Conservation (phyloP, 163 green algal species). For the Scenedesmus sp. region DNA sequence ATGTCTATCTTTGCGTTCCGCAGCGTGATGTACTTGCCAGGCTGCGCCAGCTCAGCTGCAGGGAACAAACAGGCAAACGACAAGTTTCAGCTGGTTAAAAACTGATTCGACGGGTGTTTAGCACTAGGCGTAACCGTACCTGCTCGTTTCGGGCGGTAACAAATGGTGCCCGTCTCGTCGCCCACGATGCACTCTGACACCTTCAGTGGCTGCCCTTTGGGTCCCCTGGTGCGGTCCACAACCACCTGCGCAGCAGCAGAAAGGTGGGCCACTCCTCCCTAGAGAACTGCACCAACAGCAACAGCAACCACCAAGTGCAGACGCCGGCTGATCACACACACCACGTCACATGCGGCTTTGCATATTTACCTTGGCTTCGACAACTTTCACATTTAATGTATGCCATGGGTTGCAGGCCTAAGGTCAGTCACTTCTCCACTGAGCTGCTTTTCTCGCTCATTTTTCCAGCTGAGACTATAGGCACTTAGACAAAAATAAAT, state of each 20-base stretch:
- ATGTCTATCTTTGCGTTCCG: conserved; percentile 93
- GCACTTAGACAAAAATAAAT: too few relatives aligned
- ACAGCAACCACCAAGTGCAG: conserved; percentile 19
- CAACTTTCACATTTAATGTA: conserved; percentile 49
- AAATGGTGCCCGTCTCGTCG: conserved; percentile 89
- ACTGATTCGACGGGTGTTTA: neutral
- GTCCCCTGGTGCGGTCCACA: conserved; percentile 67
- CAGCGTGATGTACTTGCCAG: conserved; percentile 78
- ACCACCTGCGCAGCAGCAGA: conserved; percentile 73
- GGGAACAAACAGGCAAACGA: neutral
- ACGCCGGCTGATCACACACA: neutral
- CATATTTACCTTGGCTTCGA: neutral
- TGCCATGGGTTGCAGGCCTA: conserved; percentile 35
- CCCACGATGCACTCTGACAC: conserved; percentile 92
- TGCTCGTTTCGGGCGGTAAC: conserved; percentile 91
- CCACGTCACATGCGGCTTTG: neutral
- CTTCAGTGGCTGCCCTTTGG: conserved; percentile 64
- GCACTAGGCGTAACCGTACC: conserved; percentile 59
- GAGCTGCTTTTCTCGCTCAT: conserved; percentile 46
- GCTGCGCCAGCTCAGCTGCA: conserved; percentile 83
- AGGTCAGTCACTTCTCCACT: conserved; percentile 45
- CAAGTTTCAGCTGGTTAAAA: neutral
- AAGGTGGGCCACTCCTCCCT: neutral
- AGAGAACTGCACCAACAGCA: neutral
- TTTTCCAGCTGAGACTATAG: neutral